Base-by-base conservation (phyloP, 2,329 filamentous ascomycete species). In the Fusarium sp. region DNA sequence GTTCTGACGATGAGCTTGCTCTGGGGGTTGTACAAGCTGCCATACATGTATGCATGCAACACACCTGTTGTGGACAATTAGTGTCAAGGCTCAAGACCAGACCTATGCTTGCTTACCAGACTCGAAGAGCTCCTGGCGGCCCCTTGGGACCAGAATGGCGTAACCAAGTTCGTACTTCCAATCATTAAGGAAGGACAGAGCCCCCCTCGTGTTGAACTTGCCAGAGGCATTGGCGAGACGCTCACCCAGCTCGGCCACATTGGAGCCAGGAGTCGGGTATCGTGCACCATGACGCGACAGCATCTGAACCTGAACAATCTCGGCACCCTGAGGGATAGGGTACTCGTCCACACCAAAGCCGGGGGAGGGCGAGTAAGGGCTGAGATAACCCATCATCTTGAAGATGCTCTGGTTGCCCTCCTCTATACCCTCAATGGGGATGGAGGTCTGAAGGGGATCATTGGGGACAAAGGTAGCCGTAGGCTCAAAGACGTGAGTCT, bases 301-400 rank as follows among this genome's bases (percentile, higher is more conserved):
- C 90, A 95, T 92, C 83, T 89, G 88, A 23, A 95, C 84, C 84
- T 94, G 92, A 32, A 91, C 85, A 59, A 95, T 93, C 67, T 92
- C 90, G 0, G 92, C 89, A 14, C 90, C 92, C 8, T 85, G 81
- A 1, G 92, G 93, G 18, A 94, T 81, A 4, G 92, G 86, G 76
- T 92, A 93, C 81, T 95, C 93, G 18, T 92, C 85, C 0, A 94
- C 92, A 4, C 93, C 93, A 73, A 95, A 95, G 1, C 93, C 93
- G 0, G 92, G 89, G 65, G 92, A 91, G 0, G 92, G 91, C 70
- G 89, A 89, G 81, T 95, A 95, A 5, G 93, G 92, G 43, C 90
- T 91, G 34, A 95, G 82, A 67, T 78, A 86, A 58, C 92, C 93
- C 86, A 94, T 92, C 78, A 92, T 85, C 71, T 91, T 87, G 82